Evolutionary conservation across 2,329 filamentous ascomycete species (phyloP), one percentile per base, ranked within the genome.

Genomic region (Lecanicillium sp.): DNA sequence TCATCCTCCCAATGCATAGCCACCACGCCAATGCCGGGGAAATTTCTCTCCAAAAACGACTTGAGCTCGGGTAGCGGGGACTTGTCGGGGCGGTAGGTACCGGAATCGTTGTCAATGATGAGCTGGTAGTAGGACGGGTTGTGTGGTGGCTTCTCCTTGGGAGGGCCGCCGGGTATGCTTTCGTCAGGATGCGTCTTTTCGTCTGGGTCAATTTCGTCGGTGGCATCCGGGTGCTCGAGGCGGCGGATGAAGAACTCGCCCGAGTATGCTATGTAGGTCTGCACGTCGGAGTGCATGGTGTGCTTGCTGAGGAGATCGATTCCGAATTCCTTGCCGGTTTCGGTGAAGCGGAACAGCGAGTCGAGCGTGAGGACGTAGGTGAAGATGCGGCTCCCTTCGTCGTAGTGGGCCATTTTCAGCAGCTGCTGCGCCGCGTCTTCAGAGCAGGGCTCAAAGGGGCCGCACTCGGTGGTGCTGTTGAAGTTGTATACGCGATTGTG

Each of bases 281-380:
- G 84, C 2, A 95, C 89, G 58, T 96, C 82, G 47, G 86, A 90
- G 64, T 97, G 90, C 87, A 97, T 95, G 29, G 87, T 94, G 60
- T 97, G 90, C 59, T 97, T 97, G 59, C 82, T 88, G 52, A 97
- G 64, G 59, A 96, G 69, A 62, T 96, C 90, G 52, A 97, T 87
- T 37, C 89, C 87, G 43, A 96, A 96, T 53, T 96, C 89, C 51
- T 92, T 92, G 20, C 90, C 90, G 0, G 90, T 97, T 60, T 96
- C 90, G 1, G 90, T 96, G 62, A 96, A 96, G 33, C 88, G 82
- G 55, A 94, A 76, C 38, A 90, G 71, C 5, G 83, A 84, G 54
- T 97, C 90, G 6, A 96, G 72, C 0, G 87, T 94, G 17, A 97
- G 68, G 18, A 96, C 82, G 50, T 96, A 97, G 17, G 90, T 97